Evolutionary conservation across 2,329 filamentous ascomycete species (phyloP), one percentile per base, ranked within the genome.

Genomic region (Dothistroma septosporum): DNA sequence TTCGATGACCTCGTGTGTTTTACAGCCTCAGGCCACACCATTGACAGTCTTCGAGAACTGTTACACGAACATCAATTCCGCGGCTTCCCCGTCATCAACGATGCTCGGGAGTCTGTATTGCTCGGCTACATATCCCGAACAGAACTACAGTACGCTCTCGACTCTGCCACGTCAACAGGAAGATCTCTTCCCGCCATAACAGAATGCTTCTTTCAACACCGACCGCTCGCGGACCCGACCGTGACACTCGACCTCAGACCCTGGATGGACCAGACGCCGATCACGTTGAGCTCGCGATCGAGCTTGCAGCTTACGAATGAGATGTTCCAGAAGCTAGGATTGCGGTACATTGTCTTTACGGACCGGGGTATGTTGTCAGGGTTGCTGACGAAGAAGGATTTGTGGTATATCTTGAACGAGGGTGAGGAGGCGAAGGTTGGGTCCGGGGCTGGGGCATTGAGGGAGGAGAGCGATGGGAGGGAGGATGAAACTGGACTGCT

Each of bases 241-340:
- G 83, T 85, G 16, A 92, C 88, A 0, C 85, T 99, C 44, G 94
- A 99, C 76, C 82, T 99, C 11, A 83, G 93, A 8, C 92, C 92
- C 2, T 99, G 94, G 94, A 97, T 99, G 92, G 94, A 99, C 75
- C 93, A 97, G 75, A 99, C 94, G 0, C 94, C 94, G 0, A 89
- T 99, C 52, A 97, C 94, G 0, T 81, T 97, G 19, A 90, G 91
- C 47, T 87, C 86, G 22, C 85, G 87, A 64, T 87, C 87, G 16
- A 88, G 83, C 61, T 85, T 99, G 62, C 87, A 92, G 72, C 83
- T 97, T n/a, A 91, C 90, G 3, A 87, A 95, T 24, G 87, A 85
- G 60, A 95, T 99, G 83, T 97, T 99, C 76, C 92, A 96, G 78
- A 93, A 93, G 73, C 84, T 99, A 9, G 94, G 94, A 21, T 78